These are phyloP conservation scores for Globisporangium perplexum DNA, from an alignment of 352 stramenopile genomes.

Conservation along the genomic window DNA sequence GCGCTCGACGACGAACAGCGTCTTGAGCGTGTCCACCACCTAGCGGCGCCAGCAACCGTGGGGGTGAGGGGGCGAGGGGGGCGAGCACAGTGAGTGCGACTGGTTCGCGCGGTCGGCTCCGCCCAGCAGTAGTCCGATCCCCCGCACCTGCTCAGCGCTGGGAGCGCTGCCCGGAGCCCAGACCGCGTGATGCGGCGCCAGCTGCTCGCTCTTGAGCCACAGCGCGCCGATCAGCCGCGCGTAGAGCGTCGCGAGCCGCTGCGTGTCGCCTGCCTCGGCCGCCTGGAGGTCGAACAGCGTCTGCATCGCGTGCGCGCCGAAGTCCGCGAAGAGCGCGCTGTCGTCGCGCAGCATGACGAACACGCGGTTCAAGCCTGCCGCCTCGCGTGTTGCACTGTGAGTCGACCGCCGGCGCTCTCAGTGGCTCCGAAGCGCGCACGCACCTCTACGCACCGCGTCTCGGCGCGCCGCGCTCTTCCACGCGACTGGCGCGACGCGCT, in stretches of 20 bases:
- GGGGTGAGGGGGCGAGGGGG: too few relatives aligned
- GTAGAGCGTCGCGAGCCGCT: constrained; percentile 45
- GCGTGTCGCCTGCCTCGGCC: constrained; percentile 41
- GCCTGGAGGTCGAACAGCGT: constrained; percentile 57
- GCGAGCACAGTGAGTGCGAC: too few relatives aligned
- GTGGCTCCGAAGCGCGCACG: too few relatives aligned
- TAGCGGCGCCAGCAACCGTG: background rate
- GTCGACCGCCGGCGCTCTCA: too few relatives aligned
- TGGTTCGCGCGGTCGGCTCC: too few relatives aligned
- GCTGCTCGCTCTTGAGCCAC: constrained; percentile 45
- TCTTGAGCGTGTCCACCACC: constrained; percentile 41
- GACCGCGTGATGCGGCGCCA: constrained; percentile 4
- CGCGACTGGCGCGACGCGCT: constrained; percentile 39
- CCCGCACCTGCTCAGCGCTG: constrained; percentile 9
- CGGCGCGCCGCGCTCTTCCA: constrained; percentile 54
- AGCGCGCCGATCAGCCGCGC: constrained; percentile 41
- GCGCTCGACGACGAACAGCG: constrained; percentile 72
- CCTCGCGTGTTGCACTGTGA: too few relatives aligned
- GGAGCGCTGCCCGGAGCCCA: constrained; percentile 9
- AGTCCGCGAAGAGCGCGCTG: constrained; percentile 13
- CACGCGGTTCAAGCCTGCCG: constrained; percentile 23
- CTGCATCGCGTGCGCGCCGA: constrained; percentile 53
- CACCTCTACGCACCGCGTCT: constrained; percentile 38
- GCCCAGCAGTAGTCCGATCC: too few relatives aligned
- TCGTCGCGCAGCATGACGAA: constrained; percentile 33